These are phyloP conservation scores for Xylaria sp. DNA, from an alignment of 2,329 filamentous ascomycete species.

Conservation along the genomic window DNA sequence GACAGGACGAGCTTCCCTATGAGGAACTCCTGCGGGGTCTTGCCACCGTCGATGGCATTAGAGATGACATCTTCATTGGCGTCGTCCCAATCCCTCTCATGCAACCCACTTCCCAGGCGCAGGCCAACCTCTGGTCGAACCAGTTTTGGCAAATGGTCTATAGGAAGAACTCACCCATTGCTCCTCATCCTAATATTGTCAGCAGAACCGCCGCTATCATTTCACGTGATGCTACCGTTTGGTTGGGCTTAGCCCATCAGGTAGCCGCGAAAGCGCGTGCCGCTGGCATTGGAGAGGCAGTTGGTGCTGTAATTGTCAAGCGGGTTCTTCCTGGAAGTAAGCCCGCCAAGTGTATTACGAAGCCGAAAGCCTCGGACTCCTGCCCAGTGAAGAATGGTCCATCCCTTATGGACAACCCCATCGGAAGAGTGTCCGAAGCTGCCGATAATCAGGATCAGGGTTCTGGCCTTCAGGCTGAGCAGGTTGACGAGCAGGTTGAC, in stretches of 20 bases:
- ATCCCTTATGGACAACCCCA: slow-evolving; percentile 9
- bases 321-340: slow-evolving; percentile 36
- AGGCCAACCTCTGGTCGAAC: slow-evolving; percentile 68
- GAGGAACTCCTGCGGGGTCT: slow-evolving; percentile 48
- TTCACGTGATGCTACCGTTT: slow-evolving; percentile 55
- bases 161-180: slow-evolving; percentile 80
- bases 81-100: slow-evolving; percentile 65
- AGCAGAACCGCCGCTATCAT: slow-evolving; percentile 65
- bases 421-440: slow-evolving; percentile 3
- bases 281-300: slow-evolving; percentile 58
- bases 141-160: slow-evolving; percentile 83
- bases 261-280: slow-evolving; percentile 56
- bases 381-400: slow-evolving; percentile 19
- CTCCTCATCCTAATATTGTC: slow-evolving; percentile 73
- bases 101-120: slow-evolving; percentile 68
- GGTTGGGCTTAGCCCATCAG: slow-evolving; percentile 61
- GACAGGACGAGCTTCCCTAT: slow-evolving; percentile 46
- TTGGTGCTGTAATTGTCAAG: slow-evolving; percentile 73
- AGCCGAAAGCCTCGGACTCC: slow-evolving; percentile 22
- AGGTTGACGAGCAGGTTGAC: too few relatives aligned
- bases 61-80: slow-evolving; percentile 51
- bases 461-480: too few relatives aligned
- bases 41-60: slow-evolving; percentile 45
- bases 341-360: slow-evolving; percentile 13
- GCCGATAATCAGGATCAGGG: neutral